These are phyloP conservation scores for Geosmithia putterillii DNA, from an alignment of 2,329 filamentous ascomycete species.

Conservation along the genomic window DNA sequence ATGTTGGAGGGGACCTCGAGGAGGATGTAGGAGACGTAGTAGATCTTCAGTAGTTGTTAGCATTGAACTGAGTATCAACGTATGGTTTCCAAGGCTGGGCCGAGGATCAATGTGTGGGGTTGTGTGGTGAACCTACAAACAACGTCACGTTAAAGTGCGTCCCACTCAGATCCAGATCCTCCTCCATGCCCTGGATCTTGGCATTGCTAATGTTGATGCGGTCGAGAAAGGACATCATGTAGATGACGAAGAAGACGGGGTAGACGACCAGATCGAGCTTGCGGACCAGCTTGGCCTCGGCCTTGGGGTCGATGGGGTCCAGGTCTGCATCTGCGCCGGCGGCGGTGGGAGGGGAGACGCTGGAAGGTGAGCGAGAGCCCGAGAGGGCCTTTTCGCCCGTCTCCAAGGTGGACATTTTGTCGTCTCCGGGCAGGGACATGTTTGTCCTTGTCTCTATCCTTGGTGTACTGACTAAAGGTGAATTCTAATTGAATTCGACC, in stretches of 20 bases:
- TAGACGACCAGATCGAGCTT: slow-evolving; percentile 29
- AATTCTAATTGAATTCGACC: too few relatives aligned
- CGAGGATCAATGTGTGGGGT: too few relatives aligned
- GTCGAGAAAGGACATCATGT: slow-evolving; percentile 28
- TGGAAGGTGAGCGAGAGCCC: background rate
- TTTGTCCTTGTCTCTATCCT: background rate
- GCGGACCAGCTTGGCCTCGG: slow-evolving; percentile 20
- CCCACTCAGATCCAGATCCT: slow-evolving; percentile 26
- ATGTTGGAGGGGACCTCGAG: slow-evolving; percentile 34
- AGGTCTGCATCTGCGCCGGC: background rate
- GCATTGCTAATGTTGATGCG: slow-evolving; percentile 35
- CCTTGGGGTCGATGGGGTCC: slow-evolving; percentile 13
- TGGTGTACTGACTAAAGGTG: too few relatives aligned
- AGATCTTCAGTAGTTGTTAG: slow-evolving; percentile 6
- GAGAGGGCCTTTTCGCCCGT: background rate
- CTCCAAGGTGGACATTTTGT: background rate
- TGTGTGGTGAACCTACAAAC: slow-evolving; percentile 10
- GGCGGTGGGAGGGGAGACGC: background rate
- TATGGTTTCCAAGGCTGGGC: too few relatives aligned
- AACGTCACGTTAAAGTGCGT: slow-evolving; percentile 30
- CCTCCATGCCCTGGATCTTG: slow-evolving; percentile 26
- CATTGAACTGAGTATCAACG: background rate
- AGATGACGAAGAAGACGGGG: slow-evolving; percentile 25
- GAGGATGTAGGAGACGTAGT: slow-evolving; percentile 28
- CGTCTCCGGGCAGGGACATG: too few relatives aligned